Evolutionary conservation across 306 rosid genomes (phyloP), one percentile per base, ranked within the genome.

Genomic region (Cotoneaster glaucophyllus): DNA sequence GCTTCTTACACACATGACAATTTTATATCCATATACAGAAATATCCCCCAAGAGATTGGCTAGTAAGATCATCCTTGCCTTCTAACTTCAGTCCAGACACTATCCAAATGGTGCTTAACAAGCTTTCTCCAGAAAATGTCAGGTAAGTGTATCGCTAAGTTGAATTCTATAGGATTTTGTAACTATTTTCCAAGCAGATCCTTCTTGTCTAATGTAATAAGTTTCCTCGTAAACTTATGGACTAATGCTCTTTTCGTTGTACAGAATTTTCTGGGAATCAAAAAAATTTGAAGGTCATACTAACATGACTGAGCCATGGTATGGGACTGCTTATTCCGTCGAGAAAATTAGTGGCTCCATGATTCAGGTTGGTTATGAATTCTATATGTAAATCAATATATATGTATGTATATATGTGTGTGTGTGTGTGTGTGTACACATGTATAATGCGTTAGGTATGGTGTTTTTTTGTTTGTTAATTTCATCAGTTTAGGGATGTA

Each of bases 261-360:
- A 77, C 85, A 95, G 99, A 89, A 88, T 95, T 79, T 95, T 95
- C 81, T 95, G 97, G 97, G 99, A 82, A 75, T 95, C 99, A 6
- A 84, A 89, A 77, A 80, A 73, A 34, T 92, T 92, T 83, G 97
- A 90, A 86, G 97, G 89, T 71, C 75, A 74, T 39, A 86, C 96
- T 29, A 87, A 92, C 77, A 80, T 75, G 84, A 88, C 84, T 75
- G 99, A 95, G 86, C 97, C 92, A 67, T 95, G 99, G 99, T 95
- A 95, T 88, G 92, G 92, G 81, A 95, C 97, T 79, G 79, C 90
- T 41, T 95, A 90, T 86, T 84, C 93, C 56, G 19, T 86, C 29
- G 96, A 92, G 86, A 92, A 76, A 69, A 80, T 89, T 67, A 82
- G 90, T 26, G 39, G 77, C 68, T 80, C 97, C 64, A 50, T 17